Evolutionary conservation across 169 alveolate species (phyloP).

Genomic region (Cryptosporidium andersoni): DNA sequence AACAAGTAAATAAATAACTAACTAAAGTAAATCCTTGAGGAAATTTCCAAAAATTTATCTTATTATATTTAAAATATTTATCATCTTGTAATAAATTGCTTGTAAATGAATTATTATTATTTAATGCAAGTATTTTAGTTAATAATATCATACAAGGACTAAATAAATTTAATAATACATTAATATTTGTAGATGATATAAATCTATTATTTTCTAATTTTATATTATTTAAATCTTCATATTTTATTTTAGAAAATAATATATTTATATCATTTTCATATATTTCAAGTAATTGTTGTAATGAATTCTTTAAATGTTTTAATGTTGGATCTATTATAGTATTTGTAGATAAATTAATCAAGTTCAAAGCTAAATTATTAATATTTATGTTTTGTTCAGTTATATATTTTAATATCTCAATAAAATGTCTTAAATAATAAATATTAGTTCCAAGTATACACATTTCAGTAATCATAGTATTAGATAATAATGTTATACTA

Average conservation of each 20-base stretch:
- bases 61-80: not conserved
- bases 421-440: constrained; percentile 22
- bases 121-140: constrained; percentile 16
- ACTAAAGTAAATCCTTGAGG: constrained; percentile 33
- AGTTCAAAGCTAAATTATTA: not conserved
- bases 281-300: constrained; percentile 2
- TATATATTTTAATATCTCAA: constrained; percentile 2
- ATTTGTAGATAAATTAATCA: not conserved
- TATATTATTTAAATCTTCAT: not conserved
- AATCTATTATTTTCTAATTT: not conserved
- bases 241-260: not conserved
- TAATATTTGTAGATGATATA: not conserved
- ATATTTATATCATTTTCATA: constrained; percentile 5
- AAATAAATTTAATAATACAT: constrained; percentile 3
- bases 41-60: constrained; percentile 3
- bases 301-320: not conserved
- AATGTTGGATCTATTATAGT: constrained; percentile 7
- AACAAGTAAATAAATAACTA: not conserved
- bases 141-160: constrained; percentile 25
- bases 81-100: too few relatives aligned
- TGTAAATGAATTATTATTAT: not conserved
- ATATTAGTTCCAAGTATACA: constrained; percentile 40
- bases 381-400: not conserved
- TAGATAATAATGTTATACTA: constrained; percentile 10
- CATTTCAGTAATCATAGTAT: constrained; percentile 3